phyloP scores from a whole-genome alignment of 345 rosid genomes.

The Orychophragmus violaceus region DNA sequence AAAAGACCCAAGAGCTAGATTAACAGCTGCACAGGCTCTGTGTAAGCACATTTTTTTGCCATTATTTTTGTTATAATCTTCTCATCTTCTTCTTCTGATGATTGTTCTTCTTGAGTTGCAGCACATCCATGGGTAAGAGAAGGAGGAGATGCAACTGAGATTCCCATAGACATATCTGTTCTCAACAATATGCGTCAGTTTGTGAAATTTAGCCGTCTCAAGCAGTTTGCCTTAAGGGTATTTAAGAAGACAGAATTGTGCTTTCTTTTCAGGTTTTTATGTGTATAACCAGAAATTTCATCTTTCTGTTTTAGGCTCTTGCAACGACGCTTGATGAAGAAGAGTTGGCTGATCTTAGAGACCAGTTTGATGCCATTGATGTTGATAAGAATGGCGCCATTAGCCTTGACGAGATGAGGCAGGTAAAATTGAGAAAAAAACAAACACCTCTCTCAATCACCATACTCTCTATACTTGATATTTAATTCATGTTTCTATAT shows the following conservation, averaged over 20 bases:
- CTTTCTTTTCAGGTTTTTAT: slow-evolving; percentile 8
- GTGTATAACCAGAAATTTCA: neutral
- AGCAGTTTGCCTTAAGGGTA: slow-evolving; percentile 94
- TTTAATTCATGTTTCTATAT: slow-evolving; percentile 7
- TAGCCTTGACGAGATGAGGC: slow-evolving; percentile 96
- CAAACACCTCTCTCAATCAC: neutral
- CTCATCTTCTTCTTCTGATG: neutral
- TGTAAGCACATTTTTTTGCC: slow-evolving; percentile 31
- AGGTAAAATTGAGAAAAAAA: slow-evolving; percentile 34
- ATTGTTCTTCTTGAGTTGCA: slow-evolving; percentile 33
- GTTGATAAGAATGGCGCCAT: slow-evolving; percentile 88
- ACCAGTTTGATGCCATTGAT: slow-evolving; percentile 95
- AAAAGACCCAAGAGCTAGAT: slow-evolving; percentile 83
- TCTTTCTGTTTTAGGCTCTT: slow-evolving; percentile 46
- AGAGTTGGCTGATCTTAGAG: slow-evolving; percentile 73
- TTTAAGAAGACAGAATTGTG: neutral
- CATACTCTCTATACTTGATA: neutral
- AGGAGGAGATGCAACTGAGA: slow-evolving; percentile 95
- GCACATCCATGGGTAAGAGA: slow-evolving; percentile 99
- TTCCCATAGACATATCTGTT: slow-evolving; percentile 96
- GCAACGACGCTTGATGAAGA: slow-evolving; percentile 79
- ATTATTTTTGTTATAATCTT: neutral
- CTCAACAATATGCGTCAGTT: slow-evolving; percentile 85
- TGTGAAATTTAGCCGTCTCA: slow-evolving; percentile 94
- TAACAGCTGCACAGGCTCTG: slow-evolving; percentile 95